These are phyloP conservation scores for Microdochium nivale DNA, from an alignment of 2,329 filamentous ascomycete genomes.

Conservation along the genomic window DNA sequence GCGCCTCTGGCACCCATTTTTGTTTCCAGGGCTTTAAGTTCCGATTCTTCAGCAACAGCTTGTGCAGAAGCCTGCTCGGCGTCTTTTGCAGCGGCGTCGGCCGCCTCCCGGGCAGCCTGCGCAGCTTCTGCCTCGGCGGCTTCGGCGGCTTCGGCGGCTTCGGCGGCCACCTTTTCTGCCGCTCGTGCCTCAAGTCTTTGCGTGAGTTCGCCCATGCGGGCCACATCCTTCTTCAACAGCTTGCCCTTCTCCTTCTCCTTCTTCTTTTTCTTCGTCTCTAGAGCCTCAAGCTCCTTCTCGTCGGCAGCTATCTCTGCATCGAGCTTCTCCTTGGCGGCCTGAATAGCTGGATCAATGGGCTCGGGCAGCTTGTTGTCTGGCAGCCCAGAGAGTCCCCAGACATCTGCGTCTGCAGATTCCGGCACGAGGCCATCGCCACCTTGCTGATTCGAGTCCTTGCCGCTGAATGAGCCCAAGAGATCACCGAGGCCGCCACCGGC, in stretches of 20 bases:
- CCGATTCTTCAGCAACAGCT: constrained; percentile 31
- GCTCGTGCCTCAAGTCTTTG: constrained; percentile 25
- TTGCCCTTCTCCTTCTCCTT: constrained; percentile 21
- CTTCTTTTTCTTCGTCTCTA: constrained; percentile 20
- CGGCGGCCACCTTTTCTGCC: constrained; percentile 19
- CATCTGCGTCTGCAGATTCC: constrained; percentile 27
- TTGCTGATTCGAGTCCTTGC: neutral
- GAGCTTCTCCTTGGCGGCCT: constrained; percentile 22
- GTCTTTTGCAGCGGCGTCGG: constrained; percentile 15
- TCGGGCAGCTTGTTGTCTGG: constrained; percentile 38
- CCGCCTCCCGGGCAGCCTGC: constrained; percentile 19
- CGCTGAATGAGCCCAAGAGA: neutral
- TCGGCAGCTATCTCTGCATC: constrained; percentile 30
- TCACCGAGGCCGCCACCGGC: neutral
- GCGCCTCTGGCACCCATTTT: constrained; percentile 15
- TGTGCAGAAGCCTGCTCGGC: constrained; percentile 17
- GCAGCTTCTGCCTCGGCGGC: constrained; percentile 15
- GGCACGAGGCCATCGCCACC: constrained; percentile 24
- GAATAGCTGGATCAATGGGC: constrained; percentile 31
- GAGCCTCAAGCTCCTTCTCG: constrained; percentile 16
- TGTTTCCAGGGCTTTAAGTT: constrained; percentile 18
- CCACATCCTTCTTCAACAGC: constrained; percentile 7
- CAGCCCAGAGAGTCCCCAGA: neutral
- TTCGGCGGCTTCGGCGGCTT: constrained; percentile 6
- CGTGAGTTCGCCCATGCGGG: constrained; percentile 23